Base-by-base conservation (phyloP, 805 yeast genomes). In the Debaryomyces hansenii region DNA sequence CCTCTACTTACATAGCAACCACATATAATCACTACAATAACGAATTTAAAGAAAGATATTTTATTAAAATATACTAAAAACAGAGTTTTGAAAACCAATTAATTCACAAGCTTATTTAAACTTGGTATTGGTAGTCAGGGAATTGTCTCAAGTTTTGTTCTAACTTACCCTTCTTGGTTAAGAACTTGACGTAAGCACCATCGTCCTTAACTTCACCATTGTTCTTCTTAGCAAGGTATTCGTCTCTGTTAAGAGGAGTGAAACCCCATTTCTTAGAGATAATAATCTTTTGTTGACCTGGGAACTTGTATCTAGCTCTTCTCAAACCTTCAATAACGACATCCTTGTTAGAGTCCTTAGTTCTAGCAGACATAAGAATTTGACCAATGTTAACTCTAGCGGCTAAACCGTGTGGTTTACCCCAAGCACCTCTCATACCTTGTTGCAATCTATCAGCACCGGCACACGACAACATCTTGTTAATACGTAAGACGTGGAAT, bases 401-500 rank as follows among this genome's bases (percentile, higher is more conserved):
- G 68, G 98, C 99, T 71, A 90, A 83, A 84, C 99, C 99, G 70
- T 91, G 97, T 70, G 99, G 99, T 84, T 94, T 94, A 90, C 99
- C 99, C 98, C 98, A 94, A 75, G 99, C 99, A 85, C 96, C 96
- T 90, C 99, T 92, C 99, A 94, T 94, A 91, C 99, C 99, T 83
- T 94, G 98, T 84, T 94, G 99, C 81, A 94, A 86, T 88, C 99
- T 90, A 92, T 94, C 99, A 76, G 99, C 99, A 89, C 99, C 99
- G 83, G 99, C 99, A 85, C 99, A 94, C 73, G 99, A 94, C 96
- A 94, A 90, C 99, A 94, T 94, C 90, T 94, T 94, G 94, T 94
- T 94, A 84, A 94, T 94, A 82, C 99, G 87, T 78, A 94, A 85
- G 64, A 94, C 99, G 85, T 94, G 99, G 98, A 88, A 94, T 67